Base-by-base conservation (phyloP, 306 rosid genomes). In the Prunus mongolica region DNA sequence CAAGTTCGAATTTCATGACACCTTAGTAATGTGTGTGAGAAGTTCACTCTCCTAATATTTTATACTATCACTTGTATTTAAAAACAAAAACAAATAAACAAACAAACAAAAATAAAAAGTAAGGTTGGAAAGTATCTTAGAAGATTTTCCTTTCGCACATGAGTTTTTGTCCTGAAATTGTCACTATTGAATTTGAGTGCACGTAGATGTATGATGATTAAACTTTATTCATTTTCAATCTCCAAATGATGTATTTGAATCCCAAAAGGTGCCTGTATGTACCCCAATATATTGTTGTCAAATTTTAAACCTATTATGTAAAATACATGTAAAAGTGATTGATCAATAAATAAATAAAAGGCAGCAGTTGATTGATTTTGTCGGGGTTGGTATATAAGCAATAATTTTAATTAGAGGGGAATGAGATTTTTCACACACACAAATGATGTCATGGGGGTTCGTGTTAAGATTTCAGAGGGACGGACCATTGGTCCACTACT, bases 1-100 rank as follows among this genome's bases (percentile, higher is more conserved):
- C 2, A 34, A 0, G 1, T 34, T 34, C 8, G 8, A 34, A 34
- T 0, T 6, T 0, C 0, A 34, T 34, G 1, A 34, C 8, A 34
- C 41, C 7, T 6, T 34, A 0, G 1, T 34, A 5, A 8, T 34
- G 41, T 6, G 2, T 34, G 8, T 34, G 8, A 6, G 41, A 34
- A 34, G 1, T 1, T 34, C 8, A 5, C 41, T 34, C 41, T 6
- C 8, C 8, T 6, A 1, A 1, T 34, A 34, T 10, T 54, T 19
- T 54, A 54, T 18, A 19, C 24, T 8, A 54, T 54, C 4, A 6
- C 2, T n/a, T 8, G 10, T 54, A 2, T 8, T 3, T 54, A n/a
- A 8, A 54, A 54, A 54, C 24, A 54, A 57, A 22, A 22, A 22
- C 24, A 22, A 22, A 22, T 22, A 22, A 22, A 0, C 24, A 22